Evolutionary conservation across 208 protist genomes (phyloP).

Genomic region (Hexamita inflata): DNA sequence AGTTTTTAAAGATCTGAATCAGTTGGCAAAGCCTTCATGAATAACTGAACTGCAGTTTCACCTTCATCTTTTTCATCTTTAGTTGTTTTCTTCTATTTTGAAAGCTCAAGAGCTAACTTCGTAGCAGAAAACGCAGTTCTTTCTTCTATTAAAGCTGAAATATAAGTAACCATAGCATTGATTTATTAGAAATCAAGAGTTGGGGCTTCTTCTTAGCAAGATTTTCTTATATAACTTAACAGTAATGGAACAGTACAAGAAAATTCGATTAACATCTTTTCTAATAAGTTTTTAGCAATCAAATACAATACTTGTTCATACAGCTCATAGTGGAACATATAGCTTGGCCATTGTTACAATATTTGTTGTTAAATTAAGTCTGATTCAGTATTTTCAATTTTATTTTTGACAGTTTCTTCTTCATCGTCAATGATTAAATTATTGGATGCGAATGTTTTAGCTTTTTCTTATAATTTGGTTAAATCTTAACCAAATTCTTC

Average conservation of each 20-base stretch:
- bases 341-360: background rate
- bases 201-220: background rate
- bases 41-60: background rate
- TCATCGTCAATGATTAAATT: background rate
- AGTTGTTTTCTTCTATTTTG: background rate
- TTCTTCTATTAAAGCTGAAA: background rate
- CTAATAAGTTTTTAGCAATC: background rate
- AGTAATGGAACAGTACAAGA: background rate
- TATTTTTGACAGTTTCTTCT: background rate
- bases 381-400: background rate
- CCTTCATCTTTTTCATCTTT: background rate
- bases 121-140: background rate
- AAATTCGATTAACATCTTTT: background rate
- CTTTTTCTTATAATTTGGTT: background rate
- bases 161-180: background rate
- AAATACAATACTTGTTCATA: background rate
- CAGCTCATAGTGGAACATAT: background rate
- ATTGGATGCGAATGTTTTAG: background rate
- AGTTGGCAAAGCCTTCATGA: background rate
- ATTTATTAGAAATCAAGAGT: background rate
- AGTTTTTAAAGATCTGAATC: background rate
- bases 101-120: background rate
- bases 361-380: background rate
- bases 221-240: background rate
- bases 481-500: background rate